phyloP scores from a whole-genome alignment of 1,284 basidiomycete species.

The Ganoderma lingzhi region DNA sequence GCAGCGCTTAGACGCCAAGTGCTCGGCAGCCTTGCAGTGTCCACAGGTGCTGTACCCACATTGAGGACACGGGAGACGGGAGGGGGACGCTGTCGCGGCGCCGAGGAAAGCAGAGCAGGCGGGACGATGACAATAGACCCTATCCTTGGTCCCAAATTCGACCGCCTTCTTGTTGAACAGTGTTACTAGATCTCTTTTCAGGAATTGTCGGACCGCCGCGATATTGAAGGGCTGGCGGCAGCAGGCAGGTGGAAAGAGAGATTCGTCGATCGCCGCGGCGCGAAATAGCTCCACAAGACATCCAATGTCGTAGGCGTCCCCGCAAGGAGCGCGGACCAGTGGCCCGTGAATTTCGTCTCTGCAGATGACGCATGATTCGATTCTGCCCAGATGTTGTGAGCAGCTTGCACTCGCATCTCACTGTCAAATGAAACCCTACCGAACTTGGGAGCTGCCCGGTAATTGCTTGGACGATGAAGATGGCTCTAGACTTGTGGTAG shows the following conservation, averaged over 20 bases:
- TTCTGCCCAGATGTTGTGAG: neutral
- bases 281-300: constrained; percentile 50
- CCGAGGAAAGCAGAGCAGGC: constrained; percentile 64
- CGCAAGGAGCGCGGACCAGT: constrained; percentile 44
- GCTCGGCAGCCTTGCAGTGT: constrained; percentile 51
- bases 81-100: constrained; percentile 38
- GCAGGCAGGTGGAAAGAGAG: constrained; percentile 52
- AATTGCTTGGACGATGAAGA: constrained; percentile 14
- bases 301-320: constrained; percentile 46
- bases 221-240: constrained; percentile 47
- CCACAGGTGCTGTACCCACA: constrained; percentile 52
- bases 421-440: constrained; percentile 5
- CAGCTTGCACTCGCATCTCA: too few relatives aligned
- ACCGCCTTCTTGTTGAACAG: constrained; percentile 42
- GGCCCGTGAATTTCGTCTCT: constrained; percentile 38
- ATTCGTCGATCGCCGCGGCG: constrained; percentile 49
- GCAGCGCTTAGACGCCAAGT: constrained; percentile 37
- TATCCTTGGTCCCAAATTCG: constrained; percentile 47
- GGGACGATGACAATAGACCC: constrained; percentile 51
- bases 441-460: constrained; percentile 1
- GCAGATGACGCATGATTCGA: constrained; percentile 43
- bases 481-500: neutral
- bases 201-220: constrained; percentile 33
- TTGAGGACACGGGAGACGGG: constrained; percentile 42
- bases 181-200: constrained; percentile 35